Evolutionary conservation across 495 filamentous ascomycete species (phyloP), one percentile per base, ranked within the genome.

Genomic region (Geopyxis carbonaria): DNA sequence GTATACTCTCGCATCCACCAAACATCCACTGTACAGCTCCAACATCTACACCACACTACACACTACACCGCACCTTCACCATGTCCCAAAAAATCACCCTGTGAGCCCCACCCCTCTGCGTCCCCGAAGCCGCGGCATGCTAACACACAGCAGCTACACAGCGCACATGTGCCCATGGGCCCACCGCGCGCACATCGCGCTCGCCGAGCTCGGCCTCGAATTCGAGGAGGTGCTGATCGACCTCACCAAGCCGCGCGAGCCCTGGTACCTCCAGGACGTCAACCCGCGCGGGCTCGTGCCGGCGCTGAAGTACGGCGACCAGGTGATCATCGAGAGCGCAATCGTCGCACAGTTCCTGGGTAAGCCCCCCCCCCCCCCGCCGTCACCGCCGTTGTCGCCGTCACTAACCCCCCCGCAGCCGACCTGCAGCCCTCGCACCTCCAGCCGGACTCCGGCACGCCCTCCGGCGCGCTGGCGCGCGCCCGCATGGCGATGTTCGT

Each of bases 241-340:
- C 53, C 66, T 93, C 31, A 50, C 57, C 46, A 66, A 49, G 3
- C 84, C 84, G 0, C 75, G 83, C 7, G 79, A 80, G 34, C 63
- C 70, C n/a, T 85, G 80, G 68, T 92, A 91, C 57, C 69, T 91
- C 3, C 7, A 28, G 25, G 65, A 79, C 34, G 62, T 93, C 55
- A 93, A 92, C 61, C 84, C 81, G 51, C 73, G 80, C 31, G 84
- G 84, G 20, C 68, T 84, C 11, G 82, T 93, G 27, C 84, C 84
- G 19, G 61, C 69, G 0, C 50, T 92, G 16, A 70, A 68, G 22
- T 78, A 80, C 61, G 68, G 76, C 44, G 75, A 72, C 49, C 57
- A 70, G 28, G 76, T 87, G 57, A 69, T 93, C 58, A 70, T 68
- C 34, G 84, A 93, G 58, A 74, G 67, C 15, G 73, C 57, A 34